Conservation (phyloP, 179 eudicot genomes). For the Beta corolliflora region DNA sequence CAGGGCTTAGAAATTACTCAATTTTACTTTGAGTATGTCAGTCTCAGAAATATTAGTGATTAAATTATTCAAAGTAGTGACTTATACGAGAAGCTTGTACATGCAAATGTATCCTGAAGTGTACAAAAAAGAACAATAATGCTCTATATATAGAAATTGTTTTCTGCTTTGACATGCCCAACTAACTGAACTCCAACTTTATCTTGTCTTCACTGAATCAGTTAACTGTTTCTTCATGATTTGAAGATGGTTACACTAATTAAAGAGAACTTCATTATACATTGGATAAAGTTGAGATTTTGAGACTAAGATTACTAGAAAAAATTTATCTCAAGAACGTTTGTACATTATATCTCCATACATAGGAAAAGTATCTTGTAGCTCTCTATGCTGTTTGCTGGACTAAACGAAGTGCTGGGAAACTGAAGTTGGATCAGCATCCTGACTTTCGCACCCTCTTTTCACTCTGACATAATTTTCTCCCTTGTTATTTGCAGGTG, state of each 20-base stretch:
- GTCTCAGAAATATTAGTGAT: not conserved
- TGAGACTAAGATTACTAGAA: constrained; percentile 14
- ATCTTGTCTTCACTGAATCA: constrained; percentile 3
- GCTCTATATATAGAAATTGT: not conserved
- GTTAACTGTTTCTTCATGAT: not conserved
- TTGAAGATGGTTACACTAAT: not conserved
- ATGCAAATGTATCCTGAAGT: constrained; percentile 9
- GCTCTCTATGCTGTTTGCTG: constrained; percentile 19
- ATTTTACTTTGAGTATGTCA: not conserved
- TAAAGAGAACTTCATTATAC: not conserved
- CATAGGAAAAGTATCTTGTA: constrained; percentile 6
- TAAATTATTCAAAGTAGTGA: not conserved
- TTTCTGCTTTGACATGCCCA: constrained; percentile 5
- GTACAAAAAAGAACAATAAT: not conserved
- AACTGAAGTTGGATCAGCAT: constrained; percentile 15
- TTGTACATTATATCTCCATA: constrained; percentile 9
- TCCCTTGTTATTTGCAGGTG: not conserved
- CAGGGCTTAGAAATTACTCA: constrained; percentile 3
- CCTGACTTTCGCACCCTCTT: not conserved
- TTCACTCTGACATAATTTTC: not conserved
- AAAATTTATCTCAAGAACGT: constrained; percentile 9
- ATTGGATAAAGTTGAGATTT: constrained; percentile 15
- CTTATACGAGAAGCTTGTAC: constrained; percentile 17
- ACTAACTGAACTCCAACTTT: not conserved
- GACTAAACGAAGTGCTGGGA: constrained; percentile 3